These are phyloP conservation scores for Suillus variegatus DNA, from an alignment of 768 basidiomycete species.

Conservation along the genomic window DNA sequence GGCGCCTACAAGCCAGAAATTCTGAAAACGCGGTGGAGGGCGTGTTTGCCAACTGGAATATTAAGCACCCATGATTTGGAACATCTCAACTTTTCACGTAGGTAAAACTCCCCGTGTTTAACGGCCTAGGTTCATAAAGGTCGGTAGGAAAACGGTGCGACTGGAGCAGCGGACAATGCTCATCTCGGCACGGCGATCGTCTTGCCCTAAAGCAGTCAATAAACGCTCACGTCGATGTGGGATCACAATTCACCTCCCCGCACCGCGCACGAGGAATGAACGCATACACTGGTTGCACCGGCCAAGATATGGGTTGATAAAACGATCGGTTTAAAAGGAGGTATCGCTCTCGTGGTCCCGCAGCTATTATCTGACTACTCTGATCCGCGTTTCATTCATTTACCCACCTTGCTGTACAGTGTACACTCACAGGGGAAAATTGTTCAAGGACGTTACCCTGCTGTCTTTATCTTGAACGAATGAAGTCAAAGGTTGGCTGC, in stretches of 20 bases:
- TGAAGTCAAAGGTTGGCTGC: neutral
- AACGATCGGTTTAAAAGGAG: neutral
- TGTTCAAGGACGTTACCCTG: neutral
- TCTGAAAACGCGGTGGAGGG: neutral
- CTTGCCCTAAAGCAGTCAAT: neutral
- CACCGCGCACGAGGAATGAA: neutral
- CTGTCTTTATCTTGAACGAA: neutral
- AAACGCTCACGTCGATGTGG: neutral
- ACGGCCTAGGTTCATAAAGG: neutral
- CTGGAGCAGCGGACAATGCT: neutral
- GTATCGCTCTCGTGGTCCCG: neutral
- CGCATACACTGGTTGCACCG: too few species aligned
- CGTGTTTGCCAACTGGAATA: neutral
- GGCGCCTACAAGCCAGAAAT: neutral
- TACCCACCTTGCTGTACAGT: constrained; percentile 4
- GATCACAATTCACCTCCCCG: too few species aligned
- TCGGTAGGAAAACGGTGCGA: neutral
- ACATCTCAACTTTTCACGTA: neutral
- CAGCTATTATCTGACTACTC: neutral
- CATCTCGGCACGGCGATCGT: neutral
- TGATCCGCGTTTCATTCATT: neutral
- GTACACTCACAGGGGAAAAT: neutral
- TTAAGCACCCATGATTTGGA: neutral
- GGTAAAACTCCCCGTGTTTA: neutral
- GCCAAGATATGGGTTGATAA: neutral